Conservation (phyloP, 768 basidiomycete species). For the Cystobasidium onofrii region DNA sequence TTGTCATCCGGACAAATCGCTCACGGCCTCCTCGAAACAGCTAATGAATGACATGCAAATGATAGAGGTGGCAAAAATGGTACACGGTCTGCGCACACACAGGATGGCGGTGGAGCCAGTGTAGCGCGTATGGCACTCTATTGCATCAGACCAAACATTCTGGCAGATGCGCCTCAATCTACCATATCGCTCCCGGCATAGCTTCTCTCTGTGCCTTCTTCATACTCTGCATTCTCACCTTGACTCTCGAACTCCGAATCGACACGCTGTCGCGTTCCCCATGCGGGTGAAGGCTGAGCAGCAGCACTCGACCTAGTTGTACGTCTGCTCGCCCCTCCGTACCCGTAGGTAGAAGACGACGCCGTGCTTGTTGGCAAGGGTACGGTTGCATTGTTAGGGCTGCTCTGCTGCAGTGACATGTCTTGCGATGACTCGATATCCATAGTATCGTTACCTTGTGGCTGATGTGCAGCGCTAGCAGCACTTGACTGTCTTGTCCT, state of each 20-base stretch:
- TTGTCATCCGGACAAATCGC: too few relatives aligned
- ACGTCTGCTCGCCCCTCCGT: neutral
- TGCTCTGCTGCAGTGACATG: neutral
- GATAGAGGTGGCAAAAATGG: too few relatives aligned
- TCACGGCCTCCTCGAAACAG: too few relatives aligned
- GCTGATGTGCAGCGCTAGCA: neutral
- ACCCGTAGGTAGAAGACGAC: neutral
- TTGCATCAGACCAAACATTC: neutral
- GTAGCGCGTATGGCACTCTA: too few relatives aligned
- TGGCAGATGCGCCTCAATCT: neutral
- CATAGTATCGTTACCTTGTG: neutral
- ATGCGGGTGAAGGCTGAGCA: neutral
- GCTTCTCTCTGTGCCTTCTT: constrained; percentile 7
- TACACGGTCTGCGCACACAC: too few relatives aligned
- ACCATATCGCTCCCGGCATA: constrained; percentile 18
- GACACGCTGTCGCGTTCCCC: neutral
- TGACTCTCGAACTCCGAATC: constrained; percentile 1
- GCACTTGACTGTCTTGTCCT: neutral
- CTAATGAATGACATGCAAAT: too few relatives aligned
- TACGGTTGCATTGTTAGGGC: neutral
- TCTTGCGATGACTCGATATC: neutral
- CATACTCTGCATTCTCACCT: constrained; percentile 24
- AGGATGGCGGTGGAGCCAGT: too few relatives aligned
- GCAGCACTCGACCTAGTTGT: neutral
- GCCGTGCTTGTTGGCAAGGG: neutral